Base-by-base conservation (phyloP, 305 asterid species). In the Fraxinus nigra region DNA sequence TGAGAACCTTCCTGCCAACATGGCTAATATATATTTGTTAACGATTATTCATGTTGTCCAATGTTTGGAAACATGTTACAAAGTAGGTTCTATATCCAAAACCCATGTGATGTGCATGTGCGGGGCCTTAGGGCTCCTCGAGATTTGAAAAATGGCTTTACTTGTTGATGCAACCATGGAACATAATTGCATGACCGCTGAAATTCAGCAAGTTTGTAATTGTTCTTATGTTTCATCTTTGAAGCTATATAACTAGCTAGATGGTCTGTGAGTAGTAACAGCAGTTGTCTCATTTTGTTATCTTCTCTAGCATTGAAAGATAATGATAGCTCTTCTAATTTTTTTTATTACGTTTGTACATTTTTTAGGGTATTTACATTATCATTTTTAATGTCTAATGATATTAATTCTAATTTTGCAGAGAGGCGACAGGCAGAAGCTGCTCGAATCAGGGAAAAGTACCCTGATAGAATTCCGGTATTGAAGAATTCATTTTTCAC, bases 401-500 rank as follows among this genome's bases (percentile, higher is more conserved):
- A 24, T 73, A 20, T 75, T 9, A 7, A 32, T 46, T 78, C 65
- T 48, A 75, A 51, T 84, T 69, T 79, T 83, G 83, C 89, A 94
- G 98, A 93, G 88, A 89, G 89, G 90, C 90, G 98, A 35, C 95
- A 87, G 83, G 94, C 94, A 70, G 98, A 94, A 84, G 93, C 97
- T 82, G 90, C 90, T 77, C 93, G 94, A 43, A 93, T 94, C 81
- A 87, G 97, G 84, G 94, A 92, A 85, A 93, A 94, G 88, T 94
- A 93, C 84, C 95, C 97, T n/a, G 95, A 93, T 82, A 90, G 98
- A 86, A 87, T 94, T 76, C 97, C 98, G 81, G 98, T 94, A 90
- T 40, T 70, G 13, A 75, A 51, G 32, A 54, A 80, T 32, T 79
- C 79, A 10, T 61, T 61, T 61, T 61, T 20, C 70, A 61, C 70